Base-by-base conservation (phyloP, 2,329 filamentous ascomycete species). In the Alternaria incomplexa region DNA sequence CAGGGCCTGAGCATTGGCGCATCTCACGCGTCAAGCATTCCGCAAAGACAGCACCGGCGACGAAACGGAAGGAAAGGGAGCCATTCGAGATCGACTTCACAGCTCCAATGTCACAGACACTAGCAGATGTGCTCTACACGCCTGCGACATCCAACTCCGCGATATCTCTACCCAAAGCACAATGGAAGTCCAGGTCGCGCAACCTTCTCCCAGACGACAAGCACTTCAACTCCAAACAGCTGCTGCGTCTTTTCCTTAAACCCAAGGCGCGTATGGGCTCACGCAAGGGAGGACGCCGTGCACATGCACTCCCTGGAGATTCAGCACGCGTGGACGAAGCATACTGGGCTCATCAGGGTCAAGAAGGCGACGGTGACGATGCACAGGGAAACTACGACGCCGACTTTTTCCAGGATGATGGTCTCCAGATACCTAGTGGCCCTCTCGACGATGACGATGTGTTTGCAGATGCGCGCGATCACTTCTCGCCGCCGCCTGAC, bases 151-250 rank as follows among this genome's bases (percentile, higher is more conserved):
- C 90, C 56, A 96, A 93, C 77, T 87, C 91, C 5, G 87, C 89
- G 43, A 97, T 98, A 70, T 93, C 89, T 50, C 80, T 99, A 69
- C 91, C 95, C 17, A 97, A 97, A 83, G 93, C 94, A 69, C 93
- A 98, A 79, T 96, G 95, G 93, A 96, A 93, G 79, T 96, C 93
- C 43, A 97, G 97, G 80, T 93, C 91, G 2, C 88, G 93, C 52
- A 97, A 99, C 77, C 86, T 99, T 4, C 88, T 99, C 5, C 95
- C 96, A 3, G 96, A 99, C 75, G 96, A 99, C 82, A 97, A 97
- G 81, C 94, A 98, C 78, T 98, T 99, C 84, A 97, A 94, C 82
- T 98, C 95, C 9, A 92, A 91, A 76, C 93, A 97, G 68, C 85
- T 99, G 0, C 85, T 98, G 7, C 91, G 89, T 54, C 86, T 99